These are phyloP conservation scores for Medicago ruthenica DNA, from an alignment of 306 rosid genomes.

Conservation along the genomic window DNA sequence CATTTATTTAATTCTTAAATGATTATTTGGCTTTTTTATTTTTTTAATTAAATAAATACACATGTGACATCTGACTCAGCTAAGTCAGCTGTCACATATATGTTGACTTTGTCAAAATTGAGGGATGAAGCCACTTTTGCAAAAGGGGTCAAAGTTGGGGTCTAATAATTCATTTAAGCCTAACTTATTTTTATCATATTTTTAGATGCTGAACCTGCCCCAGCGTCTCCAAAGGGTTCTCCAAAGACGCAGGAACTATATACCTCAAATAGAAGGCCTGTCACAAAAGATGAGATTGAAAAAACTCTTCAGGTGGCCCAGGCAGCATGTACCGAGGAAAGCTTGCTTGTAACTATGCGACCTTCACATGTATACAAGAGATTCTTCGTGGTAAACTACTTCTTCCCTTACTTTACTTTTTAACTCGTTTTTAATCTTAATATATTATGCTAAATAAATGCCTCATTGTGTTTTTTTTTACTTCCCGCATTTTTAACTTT, in stretches of 20 bases:
- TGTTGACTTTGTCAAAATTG: too few relatives aligned
- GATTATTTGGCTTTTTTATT: too few relatives aligned
- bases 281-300: slow-evolving; percentile 55
- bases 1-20: too few relatives aligned
- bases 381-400: slow-evolving; percentile 65
- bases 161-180: too few relatives aligned
- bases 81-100: too few relatives aligned
- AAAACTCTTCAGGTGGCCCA: slow-evolving; percentile 51
- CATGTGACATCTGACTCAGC: too few relatives aligned
- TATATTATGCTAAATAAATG: not conserved
- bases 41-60: too few relatives aligned
- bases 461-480: not conserved
- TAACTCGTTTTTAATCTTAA: slow-evolving; percentile 17
- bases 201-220: slow-evolving; percentile 43
- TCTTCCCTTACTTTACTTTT: slow-evolving; percentile 34
- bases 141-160: too few relatives aligned
- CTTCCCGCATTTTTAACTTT: not conserved
- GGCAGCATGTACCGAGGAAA: slow-evolving; percentile 45
- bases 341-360: slow-evolving; percentile 58
- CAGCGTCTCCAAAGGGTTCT: slow-evolving; percentile 18
- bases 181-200: slow-evolving; percentile 27
- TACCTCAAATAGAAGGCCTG: slow-evolving; percentile 66
- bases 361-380: slow-evolving; percentile 72
- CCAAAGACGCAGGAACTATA: slow-evolving; percentile 38
- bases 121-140: too few relatives aligned